Percentiles rank a stretch among this genome's conserved stretches.
Evolutionary conservation across 1,284 basidiomycete genomes (phyloP).

Genomic region (Chondrostereum purpureum): DNA sequence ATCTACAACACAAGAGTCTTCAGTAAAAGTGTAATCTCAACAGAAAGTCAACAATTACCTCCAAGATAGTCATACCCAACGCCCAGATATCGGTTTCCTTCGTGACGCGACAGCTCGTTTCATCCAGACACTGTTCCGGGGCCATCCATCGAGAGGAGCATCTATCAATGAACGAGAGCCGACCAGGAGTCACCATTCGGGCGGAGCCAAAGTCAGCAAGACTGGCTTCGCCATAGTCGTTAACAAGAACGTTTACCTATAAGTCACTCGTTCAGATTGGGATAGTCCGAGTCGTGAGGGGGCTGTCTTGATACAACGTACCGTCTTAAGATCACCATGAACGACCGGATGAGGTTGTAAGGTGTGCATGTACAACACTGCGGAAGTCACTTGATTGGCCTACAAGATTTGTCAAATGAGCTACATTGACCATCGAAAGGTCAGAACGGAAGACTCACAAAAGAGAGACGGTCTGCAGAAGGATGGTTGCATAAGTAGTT

Average conservation of each 20-base stretch:
- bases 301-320: conserved; percentile 1
- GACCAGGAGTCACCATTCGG: neutral
- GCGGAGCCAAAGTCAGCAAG: conserved; percentile 3
- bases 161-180: neutral
- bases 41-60: neutral
- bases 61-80: neutral
- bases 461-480: neutral
- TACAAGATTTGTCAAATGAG: neutral
- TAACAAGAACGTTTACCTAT: conserved; percentile 6
- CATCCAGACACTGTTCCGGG: neutral
- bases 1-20: neutral
- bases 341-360: neutral
- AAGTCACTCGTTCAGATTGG: neutral
- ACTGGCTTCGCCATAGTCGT: neutral
- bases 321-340: too few species aligned
- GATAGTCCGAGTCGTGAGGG: neutral
- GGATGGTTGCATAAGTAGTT: neutral
- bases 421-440: too few species aligned
- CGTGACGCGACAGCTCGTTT: neutral
- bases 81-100: conserved; percentile 1
- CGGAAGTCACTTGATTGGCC: neutral
- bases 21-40: neutral
- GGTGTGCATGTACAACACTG: conserved; percentile 1
- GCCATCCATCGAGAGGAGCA: conserved; percentile 1
- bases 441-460: neutral